Base-by-base conservation (phyloP, 768 basidiomycete species). In the Trametes cingulata region DNA sequence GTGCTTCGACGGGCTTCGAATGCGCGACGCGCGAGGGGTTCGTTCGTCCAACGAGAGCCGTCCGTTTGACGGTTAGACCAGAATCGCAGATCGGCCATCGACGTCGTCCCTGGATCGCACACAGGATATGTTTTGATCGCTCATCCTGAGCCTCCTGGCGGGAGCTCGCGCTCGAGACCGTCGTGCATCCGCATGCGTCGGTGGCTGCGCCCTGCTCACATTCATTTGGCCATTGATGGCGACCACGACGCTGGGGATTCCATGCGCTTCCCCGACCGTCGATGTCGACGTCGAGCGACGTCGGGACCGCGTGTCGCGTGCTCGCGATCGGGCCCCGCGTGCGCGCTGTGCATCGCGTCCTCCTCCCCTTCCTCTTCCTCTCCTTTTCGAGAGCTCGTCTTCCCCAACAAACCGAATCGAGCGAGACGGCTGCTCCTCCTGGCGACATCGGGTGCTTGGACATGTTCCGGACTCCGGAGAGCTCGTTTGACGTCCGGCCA, bases 171-270 rank as follows among this genome's bases (percentile, higher is more conserved):
- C 29, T 33, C 29, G 29, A 33, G 25, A 24, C 20, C 42, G 42
- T 10, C 42, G 42, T 8, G 27, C 29, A 35, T 45, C 42, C 53
- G 53, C n/a, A 17, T n/a, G n/a, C n/a, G n/a, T n/a, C n/a, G n/a
- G n/a, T n/a, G n/a, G n/a, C n/a, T n/a, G n/a, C 20, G 15, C 42
- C 22, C 53, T 42, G 36, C 33, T 42, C 41, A 33, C 14, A 3
- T 40, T 25, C 53, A 54, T 54, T 14, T 46, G 19, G 20, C 42
- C 41, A 0, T 39, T 54, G 42, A 46, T 54, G 53, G 53, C 43
- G 10, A 45, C 33, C 17, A 22, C 52, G 22, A 5, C 25, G 52
- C 24, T 22, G 37, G 3, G 37, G 12, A 39, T n/a, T 4, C 2
- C 24, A 22, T 24, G 10, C 45, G 13, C 25, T 27, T 2, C 42